A percentile compares a stretch with the other conserved stretches of the same genome.
phyloP scores from a whole-genome alignment of 2,329 filamentous ascomycete genomes.

The Penicillium digitatum region DNA sequence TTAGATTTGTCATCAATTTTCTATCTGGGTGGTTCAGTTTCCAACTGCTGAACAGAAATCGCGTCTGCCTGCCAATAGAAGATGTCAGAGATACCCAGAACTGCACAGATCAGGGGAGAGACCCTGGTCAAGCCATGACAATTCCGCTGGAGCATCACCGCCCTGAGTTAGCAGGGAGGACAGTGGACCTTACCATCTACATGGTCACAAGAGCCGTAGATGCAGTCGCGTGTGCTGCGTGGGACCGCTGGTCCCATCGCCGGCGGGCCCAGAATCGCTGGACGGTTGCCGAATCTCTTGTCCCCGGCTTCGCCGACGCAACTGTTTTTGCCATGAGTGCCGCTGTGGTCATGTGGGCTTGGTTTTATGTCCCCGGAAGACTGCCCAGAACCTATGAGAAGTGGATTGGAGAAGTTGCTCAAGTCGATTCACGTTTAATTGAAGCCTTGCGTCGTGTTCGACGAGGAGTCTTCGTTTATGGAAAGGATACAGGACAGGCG shows the following conservation, averaged over 20 bases:
- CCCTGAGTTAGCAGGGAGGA: conserved; percentile 61
- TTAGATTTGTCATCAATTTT: conserved; percentile 46
- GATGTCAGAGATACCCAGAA: conserved; percentile 7
- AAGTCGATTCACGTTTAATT: conserved; percentile 70
- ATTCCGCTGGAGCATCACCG: conserved; percentile 14
- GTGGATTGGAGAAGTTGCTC: conserved; percentile 75
- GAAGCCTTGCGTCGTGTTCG: conserved; percentile 66
- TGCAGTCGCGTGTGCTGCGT: conserved; percentile 63
- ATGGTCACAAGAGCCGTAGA: conserved; percentile 68
- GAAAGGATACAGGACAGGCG: conserved; percentile 66
- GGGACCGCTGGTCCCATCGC: conserved; percentile 49
- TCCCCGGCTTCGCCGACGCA: conserved; percentile 56
- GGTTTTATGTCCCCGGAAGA: conserved; percentile 70
- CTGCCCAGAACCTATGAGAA: conserved; percentile 71
- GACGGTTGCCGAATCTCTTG: conserved; percentile 40
- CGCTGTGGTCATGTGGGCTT: conserved; percentile 81
- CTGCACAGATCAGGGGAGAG: conserved; percentile 4
- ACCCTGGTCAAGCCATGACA: conserved; percentile 3
- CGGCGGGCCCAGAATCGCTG: conserved; percentile 30
- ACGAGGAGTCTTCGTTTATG: conserved; percentile 64
- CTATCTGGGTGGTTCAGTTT: conserved; percentile 51
- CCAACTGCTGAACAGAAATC: conserved; percentile 45
- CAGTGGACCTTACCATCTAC: conserved; percentile 79
- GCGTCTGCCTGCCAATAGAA: conserved; percentile 18
- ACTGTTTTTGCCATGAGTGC: conserved; percentile 67